phyloP scores from a whole-genome alignment of 2,329 filamentous ascomycete genomes.

The Fusarium torulosum region DNA sequence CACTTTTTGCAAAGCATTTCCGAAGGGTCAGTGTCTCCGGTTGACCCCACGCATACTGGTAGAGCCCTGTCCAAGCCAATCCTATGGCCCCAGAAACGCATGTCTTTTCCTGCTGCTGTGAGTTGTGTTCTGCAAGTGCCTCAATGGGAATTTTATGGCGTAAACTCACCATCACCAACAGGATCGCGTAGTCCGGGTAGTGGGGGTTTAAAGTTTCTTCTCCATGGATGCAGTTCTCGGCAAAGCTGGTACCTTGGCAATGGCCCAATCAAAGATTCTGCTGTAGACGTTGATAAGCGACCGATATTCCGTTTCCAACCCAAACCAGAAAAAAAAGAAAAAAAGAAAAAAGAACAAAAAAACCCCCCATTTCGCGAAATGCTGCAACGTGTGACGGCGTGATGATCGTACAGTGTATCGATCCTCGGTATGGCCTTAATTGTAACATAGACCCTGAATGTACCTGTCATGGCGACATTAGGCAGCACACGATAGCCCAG shows the following conservation, averaged over 20 bases:
- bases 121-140: conserved; percentile 29
- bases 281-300: conserved; percentile 26
- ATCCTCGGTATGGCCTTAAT: conserved; percentile 15
- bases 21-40: conserved; percentile 31
- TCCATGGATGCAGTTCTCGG: conserved; percentile 19
- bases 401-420: conserved; percentile 16
- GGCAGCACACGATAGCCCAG: conserved; percentile 35
- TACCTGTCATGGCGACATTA: conserved; percentile 25
- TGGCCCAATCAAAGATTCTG: conserved; percentile 10
- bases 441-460: conserved; percentile 15
- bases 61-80: conserved; percentile 31
- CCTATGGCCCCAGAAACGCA: conserved; percentile 12
- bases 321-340: background rate
- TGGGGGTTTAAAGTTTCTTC: conserved; percentile 23
- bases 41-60: conserved; percentile 31
- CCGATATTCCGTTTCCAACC: conserved; percentile 19
- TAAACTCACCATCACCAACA: conserved; percentile 37
- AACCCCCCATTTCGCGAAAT: background rate
- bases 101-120: conserved; percentile 23
- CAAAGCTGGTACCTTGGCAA: conserved; percentile 26
- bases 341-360: background rate
- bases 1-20: conserved; percentile 21
- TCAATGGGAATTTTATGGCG: conserved; percentile 36
- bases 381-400: conserved; percentile 11
- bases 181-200: conserved; percentile 35